These are phyloP conservation scores for Suillus lakei DNA, from an alignment of 768 basidiomycete species.

Conservation along the genomic window DNA sequence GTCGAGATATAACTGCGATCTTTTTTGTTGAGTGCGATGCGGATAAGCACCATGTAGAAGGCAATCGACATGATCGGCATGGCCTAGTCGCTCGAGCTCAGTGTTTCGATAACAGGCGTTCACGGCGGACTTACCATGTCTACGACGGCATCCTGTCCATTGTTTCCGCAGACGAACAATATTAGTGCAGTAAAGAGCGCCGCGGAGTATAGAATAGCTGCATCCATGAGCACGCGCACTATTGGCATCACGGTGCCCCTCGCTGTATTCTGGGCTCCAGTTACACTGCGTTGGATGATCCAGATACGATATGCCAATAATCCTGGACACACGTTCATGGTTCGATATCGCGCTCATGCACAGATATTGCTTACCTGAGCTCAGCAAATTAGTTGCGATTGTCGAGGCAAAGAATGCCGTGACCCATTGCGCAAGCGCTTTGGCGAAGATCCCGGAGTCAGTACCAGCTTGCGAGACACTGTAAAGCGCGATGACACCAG, in stretches of 20 bases:
- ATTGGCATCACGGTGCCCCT: not conserved
- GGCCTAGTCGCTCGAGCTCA: not conserved
- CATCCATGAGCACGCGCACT: slow-evolving; percentile 12
- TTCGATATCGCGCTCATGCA: too few relatives aligned
- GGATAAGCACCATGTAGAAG: slow-evolving; percentile 16
- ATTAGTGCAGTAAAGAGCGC: slow-evolving; percentile 9
- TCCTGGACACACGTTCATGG: slow-evolving; percentile 1
- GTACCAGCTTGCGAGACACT: not conserved
- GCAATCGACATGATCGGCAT: slow-evolving; percentile 14
- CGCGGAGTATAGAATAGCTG: slow-evolving; percentile 12
- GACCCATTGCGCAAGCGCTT: slow-evolving; percentile 9
- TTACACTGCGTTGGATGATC: not conserved
- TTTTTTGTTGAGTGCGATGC: not conserved
- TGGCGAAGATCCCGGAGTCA: not conserved
- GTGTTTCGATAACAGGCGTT: not conserved
- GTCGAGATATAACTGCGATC: not conserved
- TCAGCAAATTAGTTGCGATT: slow-evolving; percentile 11
- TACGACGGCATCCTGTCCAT: slow-evolving; percentile 10
- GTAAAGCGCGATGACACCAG: slow-evolving; percentile 5
- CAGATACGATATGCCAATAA: slow-evolving; percentile 16
- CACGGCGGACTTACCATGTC: slow-evolving; percentile 20
- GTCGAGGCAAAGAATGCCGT: slow-evolving; percentile 12
- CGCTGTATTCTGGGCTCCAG: not conserved
- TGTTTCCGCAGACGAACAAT: slow-evolving; percentile 6
- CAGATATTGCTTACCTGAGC: slow-evolving; percentile 11